These are phyloP conservation scores for Nyctanthes arbortristis DNA, from an alignment of 257 asterid genomes.

Conservation along the genomic window DNA sequence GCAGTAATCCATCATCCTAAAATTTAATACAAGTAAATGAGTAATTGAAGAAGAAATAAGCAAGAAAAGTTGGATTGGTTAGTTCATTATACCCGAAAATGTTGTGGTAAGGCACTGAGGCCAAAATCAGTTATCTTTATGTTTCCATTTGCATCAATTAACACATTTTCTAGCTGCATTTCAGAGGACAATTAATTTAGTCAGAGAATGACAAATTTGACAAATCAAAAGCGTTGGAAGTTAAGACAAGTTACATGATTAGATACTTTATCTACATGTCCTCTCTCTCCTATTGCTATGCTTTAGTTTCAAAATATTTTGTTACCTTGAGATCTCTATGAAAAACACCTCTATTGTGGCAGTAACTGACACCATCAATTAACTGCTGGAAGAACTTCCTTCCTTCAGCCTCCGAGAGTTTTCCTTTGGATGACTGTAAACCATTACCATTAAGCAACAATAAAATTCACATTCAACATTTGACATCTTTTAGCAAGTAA, in stretches of 20 bases:
- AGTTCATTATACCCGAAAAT: constrained; percentile 69
- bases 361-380: constrained; percentile 85
- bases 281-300: neutral
- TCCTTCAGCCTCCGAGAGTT: constrained; percentile 68
- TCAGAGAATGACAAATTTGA: neutral
- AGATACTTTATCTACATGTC: neutral
- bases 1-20: constrained; percentile 92
- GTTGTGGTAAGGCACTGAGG: constrained; percentile 97
- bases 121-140: constrained; percentile 93
- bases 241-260: constrained; percentile 16
- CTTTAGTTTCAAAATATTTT: neutral
- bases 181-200: constrained; percentile 5
- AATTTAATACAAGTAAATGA: constrained; percentile 19
- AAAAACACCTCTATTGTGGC: constrained; percentile 88
- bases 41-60: constrained; percentile 8
- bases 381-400: constrained; percentile 93
- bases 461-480: neutral
- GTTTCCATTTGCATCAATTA: constrained; percentile 69
- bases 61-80: constrained; percentile 1
- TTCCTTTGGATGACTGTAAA: constrained; percentile 78
- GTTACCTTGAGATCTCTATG: constrained; percentile 77
- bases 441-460: neutral
- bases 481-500: neutral
- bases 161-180: constrained; percentile 88
- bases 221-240: neutral